phyloP scores from a whole-genome alignment of 2,329 filamentous ascomycete genomes.

The Claviceps quebecensis region DNA sequence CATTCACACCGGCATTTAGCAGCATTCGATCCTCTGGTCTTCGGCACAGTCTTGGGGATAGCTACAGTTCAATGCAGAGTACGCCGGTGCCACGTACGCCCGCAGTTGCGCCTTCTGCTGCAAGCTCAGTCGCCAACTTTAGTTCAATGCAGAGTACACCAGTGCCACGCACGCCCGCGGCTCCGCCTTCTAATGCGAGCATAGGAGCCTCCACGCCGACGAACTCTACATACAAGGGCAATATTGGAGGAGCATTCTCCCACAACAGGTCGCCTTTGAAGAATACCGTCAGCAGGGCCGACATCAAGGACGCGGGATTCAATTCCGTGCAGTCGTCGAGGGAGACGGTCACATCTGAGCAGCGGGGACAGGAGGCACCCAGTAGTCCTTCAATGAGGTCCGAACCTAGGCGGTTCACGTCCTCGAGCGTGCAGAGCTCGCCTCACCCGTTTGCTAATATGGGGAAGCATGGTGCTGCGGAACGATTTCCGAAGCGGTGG shows the following conservation, averaged over 20 bases:
- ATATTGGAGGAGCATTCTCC: conserved; percentile 56
- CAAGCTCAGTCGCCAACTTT: conserved; percentile 5
- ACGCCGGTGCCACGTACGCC: conserved; percentile 8
- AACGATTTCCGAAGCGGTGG: conserved; percentile 24
- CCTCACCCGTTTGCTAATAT: conserved; percentile 26
- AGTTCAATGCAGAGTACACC: background rate
- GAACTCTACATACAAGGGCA: conserved; percentile 45
- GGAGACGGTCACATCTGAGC: conserved; percentile 47
- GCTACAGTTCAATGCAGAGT: conserved; percentile 9
- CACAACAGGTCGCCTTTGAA: conserved; percentile 74
- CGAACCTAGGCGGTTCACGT: conserved; percentile 16
- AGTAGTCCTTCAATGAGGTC: conserved; percentile 27
- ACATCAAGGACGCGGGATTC: conserved; percentile 31
- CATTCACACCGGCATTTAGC: conserved; percentile 17
- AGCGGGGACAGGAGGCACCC: conserved; percentile 24
- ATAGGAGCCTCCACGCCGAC: conserved; percentile 12
- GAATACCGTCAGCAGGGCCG: conserved; percentile 53
- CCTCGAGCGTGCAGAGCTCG: conserved; percentile 11
- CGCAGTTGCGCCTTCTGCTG: conserved; percentile 13
- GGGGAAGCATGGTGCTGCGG: conserved; percentile 22
- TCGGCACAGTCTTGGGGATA: conserved; percentile 22
- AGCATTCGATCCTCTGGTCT: conserved; percentile 15
- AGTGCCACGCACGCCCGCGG: conserved; percentile 9
- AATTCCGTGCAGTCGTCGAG: conserved; percentile 43
- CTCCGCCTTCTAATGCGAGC: conserved; percentile 11